Evolutionary conservation across 148 eudicot species (phyloP).

Genomic region (Spergularia marina): DNA sequence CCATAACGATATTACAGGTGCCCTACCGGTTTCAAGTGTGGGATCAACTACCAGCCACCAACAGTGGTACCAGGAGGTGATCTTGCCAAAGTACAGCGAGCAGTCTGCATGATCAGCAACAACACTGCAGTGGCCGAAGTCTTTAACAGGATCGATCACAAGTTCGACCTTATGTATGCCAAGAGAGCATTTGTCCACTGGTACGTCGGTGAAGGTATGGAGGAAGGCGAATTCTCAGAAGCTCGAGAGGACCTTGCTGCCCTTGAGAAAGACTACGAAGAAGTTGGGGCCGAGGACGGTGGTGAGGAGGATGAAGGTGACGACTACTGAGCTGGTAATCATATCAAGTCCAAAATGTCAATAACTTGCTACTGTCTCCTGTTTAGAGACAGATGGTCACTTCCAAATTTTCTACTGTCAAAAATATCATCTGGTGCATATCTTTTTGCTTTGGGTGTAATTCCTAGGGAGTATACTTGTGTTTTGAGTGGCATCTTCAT

Average conservation of each 20-base stretch:
- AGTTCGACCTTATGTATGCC: constrained; percentile 39
- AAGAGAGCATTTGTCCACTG: constrained; percentile 42
- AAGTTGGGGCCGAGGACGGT: constrained; percentile 37
- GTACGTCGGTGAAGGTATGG: constrained; percentile 45
- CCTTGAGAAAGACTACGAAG: constrained; percentile 41
- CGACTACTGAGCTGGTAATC: constrained; percentile 20
- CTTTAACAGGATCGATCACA: constrained; percentile 35
- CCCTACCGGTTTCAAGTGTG: constrained; percentile 41
- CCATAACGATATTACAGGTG: constrained; percentile 25
- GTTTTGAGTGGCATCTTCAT: constrained; percentile 1
- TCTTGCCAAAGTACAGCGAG: constrained; percentile 38
- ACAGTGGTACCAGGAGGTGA: constrained; percentile 40
- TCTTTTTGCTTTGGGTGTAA: background rate
- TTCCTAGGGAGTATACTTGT: constrained; percentile 9
- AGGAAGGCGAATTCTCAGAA: constrained; percentile 42
- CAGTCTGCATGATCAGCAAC: constrained; percentile 43
- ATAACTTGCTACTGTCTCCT: background rate
- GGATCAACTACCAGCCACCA: constrained; percentile 40
- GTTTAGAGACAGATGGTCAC: background rate
- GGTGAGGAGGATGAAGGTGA: constrained; percentile 32
- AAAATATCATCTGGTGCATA: constrained; percentile 13
- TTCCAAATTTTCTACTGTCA: constrained; percentile 12
- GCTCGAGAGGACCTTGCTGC: constrained; percentile 42
- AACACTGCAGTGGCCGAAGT: constrained; percentile 42
- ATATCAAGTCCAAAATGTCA: constrained; percentile 2